Conservation (phyloP, 208 protist species). For the Leishmania tropica region DNA sequence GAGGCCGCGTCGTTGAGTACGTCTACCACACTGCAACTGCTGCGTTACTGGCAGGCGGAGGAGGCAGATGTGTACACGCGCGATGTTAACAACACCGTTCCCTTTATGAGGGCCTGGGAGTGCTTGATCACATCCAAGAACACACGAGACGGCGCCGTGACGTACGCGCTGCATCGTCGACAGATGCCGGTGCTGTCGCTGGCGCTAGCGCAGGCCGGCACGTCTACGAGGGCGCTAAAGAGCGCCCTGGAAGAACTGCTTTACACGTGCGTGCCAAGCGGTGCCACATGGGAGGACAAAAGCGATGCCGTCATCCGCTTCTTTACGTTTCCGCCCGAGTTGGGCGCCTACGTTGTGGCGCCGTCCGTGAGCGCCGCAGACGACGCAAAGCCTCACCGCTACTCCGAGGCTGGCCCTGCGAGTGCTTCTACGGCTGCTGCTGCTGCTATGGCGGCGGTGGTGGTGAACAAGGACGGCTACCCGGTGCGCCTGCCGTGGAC, state of each 20-base stretch:
- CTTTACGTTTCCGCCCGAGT: constrained; percentile 40
- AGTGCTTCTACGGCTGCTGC: background rate
- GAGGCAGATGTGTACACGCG: constrained; percentile 41
- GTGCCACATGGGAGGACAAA: constrained; percentile 2
- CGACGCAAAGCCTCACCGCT: background rate
- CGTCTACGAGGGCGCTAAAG: background rate
- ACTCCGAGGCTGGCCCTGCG: background rate
- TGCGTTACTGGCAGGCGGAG: constrained; percentile 55
- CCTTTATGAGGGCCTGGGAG: constrained; percentile 48
- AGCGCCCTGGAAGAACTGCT: constrained; percentile 22
- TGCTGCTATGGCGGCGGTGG: background rate
- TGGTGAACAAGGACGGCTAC: constrained; percentile 29
- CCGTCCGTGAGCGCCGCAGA: background rate
- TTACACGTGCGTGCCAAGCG: constrained; percentile 1
- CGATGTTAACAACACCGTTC: constrained; percentile 39
- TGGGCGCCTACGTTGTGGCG: constrained; percentile 12
- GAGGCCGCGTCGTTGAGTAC: background rate
- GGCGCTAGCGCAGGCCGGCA: background rate
- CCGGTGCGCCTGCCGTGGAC: constrained; percentile 14
- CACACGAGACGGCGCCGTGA: constrained; percentile 37
- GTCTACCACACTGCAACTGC: constrained; percentile 28
- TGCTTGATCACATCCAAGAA: constrained; percentile 55
- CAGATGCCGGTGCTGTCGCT: constrained; percentile 74
- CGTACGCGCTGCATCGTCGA: constrained; percentile 67
- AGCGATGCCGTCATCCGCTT: constrained; percentile 32